phyloP scores from a whole-genome alignment of 306 rosid genomes.

The Quercus wislizeni region DNA sequence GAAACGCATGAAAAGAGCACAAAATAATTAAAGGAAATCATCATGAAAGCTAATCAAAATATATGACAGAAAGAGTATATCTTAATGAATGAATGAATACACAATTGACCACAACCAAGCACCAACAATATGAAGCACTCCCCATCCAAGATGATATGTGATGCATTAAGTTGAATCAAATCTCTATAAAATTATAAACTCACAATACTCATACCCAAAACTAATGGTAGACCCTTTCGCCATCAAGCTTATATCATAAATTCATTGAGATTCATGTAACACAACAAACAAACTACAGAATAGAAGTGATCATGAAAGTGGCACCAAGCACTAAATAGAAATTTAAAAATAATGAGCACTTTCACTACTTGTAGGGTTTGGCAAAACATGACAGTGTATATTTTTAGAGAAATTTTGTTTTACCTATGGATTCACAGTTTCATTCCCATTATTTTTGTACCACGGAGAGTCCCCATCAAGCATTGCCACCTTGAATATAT shows the following conservation, averaged over 20 bases:
- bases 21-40: too few species aligned
- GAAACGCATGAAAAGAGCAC: too few species aligned
- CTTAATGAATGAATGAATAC: constrained; percentile 4
- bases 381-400: too few species aligned
- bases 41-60: too few species aligned
- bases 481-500: too few species aligned
- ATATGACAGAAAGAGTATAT: neutral
- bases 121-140: constrained; percentile 2
- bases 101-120: neutral
- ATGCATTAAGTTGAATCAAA: neutral
- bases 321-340: neutral
- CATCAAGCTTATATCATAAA: neutral
- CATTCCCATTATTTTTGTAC: too few species aligned
- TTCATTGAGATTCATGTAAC: neutral
- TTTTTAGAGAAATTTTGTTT: too few species aligned
- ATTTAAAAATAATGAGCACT: neutral
- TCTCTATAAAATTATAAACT: neutral
- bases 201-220: neutral
- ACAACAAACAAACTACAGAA: neutral
- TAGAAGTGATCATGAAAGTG: neutral
- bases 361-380: neutral
- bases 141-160: neutral
- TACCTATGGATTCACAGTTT: too few species aligned
- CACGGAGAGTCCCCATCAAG: too few species aligned
- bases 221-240: neutral